Percentiles rank a stretch among this genome's conserved stretches.
Evolutionary conservation across 495 filamentous ascomycete genomes (phyloP).

Genomic region (Evansstolkia leycettana): DNA sequence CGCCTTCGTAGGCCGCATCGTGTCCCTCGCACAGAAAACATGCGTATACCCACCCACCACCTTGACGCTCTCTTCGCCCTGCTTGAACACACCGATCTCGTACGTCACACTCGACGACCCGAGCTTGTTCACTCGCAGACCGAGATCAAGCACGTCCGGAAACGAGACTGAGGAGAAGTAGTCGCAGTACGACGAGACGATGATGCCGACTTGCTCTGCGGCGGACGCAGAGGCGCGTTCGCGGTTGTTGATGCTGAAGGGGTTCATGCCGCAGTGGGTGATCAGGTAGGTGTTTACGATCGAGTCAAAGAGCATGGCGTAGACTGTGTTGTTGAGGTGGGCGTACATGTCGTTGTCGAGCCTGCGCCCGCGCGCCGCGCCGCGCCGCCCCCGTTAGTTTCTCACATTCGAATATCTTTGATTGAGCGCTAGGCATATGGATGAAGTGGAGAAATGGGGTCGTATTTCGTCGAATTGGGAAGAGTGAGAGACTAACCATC

Average conservation of each 20-base stretch:
- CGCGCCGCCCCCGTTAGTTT: too few relatives aligned
- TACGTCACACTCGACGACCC: slow-evolving; percentile 86
- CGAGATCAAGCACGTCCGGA: slow-evolving; percentile 70
- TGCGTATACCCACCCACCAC: slow-evolving; percentile 82
- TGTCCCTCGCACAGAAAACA: slow-evolving; percentile 73
- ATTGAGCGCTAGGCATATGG: too few relatives aligned
- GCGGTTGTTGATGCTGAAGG: slow-evolving; percentile 35
- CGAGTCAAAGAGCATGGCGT: slow-evolving; percentile 74
- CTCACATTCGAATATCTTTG: too few relatives aligned
- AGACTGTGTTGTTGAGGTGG: slow-evolving; percentile 76
- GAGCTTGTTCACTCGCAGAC: slow-evolving; percentile 69
- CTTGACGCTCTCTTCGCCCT: slow-evolving; percentile 59
- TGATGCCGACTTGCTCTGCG: slow-evolving; percentile 54
- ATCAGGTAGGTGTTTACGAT: slow-evolving; percentile 87
- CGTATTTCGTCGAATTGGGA: too few relatives aligned
- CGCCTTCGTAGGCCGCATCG: slow-evolving; percentile 44
- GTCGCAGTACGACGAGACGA: slow-evolving; percentile 71
- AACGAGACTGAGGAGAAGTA: slow-evolving; percentile 79
- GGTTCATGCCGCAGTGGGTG: slow-evolving; percentile 61
- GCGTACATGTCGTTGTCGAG: slow-evolving; percentile 95
- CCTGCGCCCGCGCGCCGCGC: too few relatives aligned
- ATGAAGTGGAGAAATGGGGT: too few relatives aligned
- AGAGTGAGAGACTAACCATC: slow-evolving; percentile 52
- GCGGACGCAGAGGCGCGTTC: slow-evolving; percentile 2
- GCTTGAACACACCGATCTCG: slow-evolving; percentile 79